Percentiles rank a stretch among this genome's conserved stretches.
Evolutionary conservation across 2,329 filamentous ascomycete genomes (phyloP).

Genomic region (Exserohilum rostratum): DNA sequence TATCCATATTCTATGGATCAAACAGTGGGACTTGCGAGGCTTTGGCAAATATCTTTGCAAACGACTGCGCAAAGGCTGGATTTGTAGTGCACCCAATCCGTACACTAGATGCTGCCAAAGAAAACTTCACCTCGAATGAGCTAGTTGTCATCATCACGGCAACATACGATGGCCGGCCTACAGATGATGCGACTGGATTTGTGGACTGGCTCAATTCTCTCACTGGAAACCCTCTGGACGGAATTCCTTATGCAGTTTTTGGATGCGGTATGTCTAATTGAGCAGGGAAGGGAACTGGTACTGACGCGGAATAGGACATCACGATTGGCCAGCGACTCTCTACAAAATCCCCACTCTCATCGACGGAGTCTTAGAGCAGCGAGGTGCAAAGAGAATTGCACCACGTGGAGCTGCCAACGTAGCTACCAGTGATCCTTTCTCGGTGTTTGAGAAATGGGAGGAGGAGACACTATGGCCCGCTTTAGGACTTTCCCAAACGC

Average conservation of each 20-base stretch:
- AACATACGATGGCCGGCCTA: slow-evolving; percentile 45
- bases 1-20: slow-evolving; percentile 30
- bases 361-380: background rate
- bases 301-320: background rate
- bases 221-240: background rate
- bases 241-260: background rate
- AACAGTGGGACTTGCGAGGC: slow-evolving; percentile 43
- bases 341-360: slow-evolving; percentile 49
- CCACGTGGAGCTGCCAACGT: background rate
- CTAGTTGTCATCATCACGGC: slow-evolving; percentile 44
- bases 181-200: slow-evolving; percentile 46
- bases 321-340: background rate
- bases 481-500: background rate
- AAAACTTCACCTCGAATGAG: slow-evolving; percentile 28
- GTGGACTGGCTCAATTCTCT: slow-evolving; percentile 53
- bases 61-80: slow-evolving; percentile 15
- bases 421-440: background rate
- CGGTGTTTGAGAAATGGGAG: background rate
- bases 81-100: background rate
- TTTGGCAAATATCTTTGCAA: slow-evolving; percentile 36
- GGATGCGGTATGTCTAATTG: background rate
- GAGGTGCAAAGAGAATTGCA: background rate
- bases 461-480: background rate
- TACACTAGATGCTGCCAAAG: slow-evolving; percentile 22
- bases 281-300: background rate